Evolutionary conservation across 805 yeast species (phyloP).

Genomic region (Metschnikowia drakensbergensis): DNA sequence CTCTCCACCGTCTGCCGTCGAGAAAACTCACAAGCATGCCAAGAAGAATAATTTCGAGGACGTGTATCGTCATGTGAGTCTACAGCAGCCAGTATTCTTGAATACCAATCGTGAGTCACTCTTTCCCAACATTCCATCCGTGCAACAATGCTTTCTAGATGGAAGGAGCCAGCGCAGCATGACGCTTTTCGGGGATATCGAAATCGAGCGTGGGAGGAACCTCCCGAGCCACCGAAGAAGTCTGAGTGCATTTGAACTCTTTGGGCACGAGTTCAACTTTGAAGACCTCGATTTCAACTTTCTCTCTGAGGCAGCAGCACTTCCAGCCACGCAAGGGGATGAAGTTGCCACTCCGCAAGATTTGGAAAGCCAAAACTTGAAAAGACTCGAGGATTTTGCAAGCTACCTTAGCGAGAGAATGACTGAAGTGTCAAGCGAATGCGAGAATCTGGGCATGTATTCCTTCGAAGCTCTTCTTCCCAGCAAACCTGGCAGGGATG

Average conservation of each 20-base stretch:
- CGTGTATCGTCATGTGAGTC: constrained; percentile 5
- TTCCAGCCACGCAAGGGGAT: neutral
- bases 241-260: constrained; percentile 7
- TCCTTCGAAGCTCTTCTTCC: constrained; percentile 13
- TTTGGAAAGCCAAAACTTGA: neutral
- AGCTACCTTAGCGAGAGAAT: constrained; percentile 11
- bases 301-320: neutral
- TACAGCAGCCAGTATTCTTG: constrained; percentile 9
- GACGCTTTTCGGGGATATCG: constrained; percentile 5
- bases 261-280: neutral
- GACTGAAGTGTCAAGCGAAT: neutral
- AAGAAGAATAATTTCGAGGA: neutral
- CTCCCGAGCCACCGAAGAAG: constrained; percentile 5
- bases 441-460: neutral
- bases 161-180: neutral
- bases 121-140: neutral
- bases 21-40: neutral
- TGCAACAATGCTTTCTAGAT: neutral
- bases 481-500: constrained; percentile 2
- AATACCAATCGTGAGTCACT: constrained; percentile 2
- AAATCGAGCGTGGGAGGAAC: constrained; percentile 17
- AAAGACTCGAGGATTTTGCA: constrained; percentile 7
- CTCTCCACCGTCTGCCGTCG: neutral
- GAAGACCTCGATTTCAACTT: constrained; percentile 3
- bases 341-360: neutral